Evolutionary conservation across 1,284 basidiomycete genomes (phyloP), one percentile per base, ranked within the genome.

Genomic region (Ceratobasidium theobromae): DNA sequence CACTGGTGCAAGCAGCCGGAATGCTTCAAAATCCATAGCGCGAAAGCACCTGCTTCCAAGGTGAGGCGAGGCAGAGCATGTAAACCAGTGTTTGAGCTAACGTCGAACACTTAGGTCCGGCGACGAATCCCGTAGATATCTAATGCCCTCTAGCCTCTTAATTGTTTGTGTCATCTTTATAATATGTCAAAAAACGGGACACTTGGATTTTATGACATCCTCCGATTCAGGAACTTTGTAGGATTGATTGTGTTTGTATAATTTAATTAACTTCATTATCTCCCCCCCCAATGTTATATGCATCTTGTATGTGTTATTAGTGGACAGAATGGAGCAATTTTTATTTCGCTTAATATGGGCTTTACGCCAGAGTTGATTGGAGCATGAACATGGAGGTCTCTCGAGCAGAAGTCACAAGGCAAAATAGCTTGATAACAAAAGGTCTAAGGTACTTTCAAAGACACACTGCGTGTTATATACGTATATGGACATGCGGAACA

Each of bases 1-100:
- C 65, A 66, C 28, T 66, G 65, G 65, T 54, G 52, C 25, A 66
- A 66, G 25, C 41, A 55, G 23, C 65, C 65, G 4, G 53, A 54
- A 18, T 66, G 65, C 65, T 65, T 65, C 60, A 65, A 12, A n/a
- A 53, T 53, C 38, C 60, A 65, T 25, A 65, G 30, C 40, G 28
- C 32, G 16, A 65, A 65, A 45, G 60, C 49, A 21, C 60, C 60
- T 33, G 27, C 28, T 6, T 65, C 60, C 35, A 65, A 65, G 60
- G 60, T 65, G 16, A 14, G 60, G 16, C 52, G 28, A 12, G 8
- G 16, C n/a, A n/a, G n/a, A n/a, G n/a, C n/a, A n/a, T 35, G 21
- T 27, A 4, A 9, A 28, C 4, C 14, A n/a, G n/a, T 23, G 14
- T 49, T 51, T 51, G 8, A 43, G 21, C 30, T 60, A 11, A 62